Evolutionary conservation across 768 basidiomycete species (phyloP).

Genomic region (Galerina marginata): DNA sequence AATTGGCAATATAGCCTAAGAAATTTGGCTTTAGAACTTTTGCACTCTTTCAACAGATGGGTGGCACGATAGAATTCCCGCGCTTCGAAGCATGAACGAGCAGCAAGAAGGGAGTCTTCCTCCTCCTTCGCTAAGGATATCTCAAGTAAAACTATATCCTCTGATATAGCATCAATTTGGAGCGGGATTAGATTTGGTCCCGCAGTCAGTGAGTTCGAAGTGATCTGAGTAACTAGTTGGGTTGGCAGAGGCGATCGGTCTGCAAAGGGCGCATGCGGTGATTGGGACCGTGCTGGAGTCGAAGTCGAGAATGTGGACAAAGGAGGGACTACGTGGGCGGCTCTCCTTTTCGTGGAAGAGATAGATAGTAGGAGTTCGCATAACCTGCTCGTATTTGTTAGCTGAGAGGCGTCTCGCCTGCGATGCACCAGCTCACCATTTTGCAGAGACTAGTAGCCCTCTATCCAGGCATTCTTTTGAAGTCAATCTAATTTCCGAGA

Average conservation of each 20-base stretch:
- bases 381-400: conserved; percentile 53
- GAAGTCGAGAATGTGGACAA: conserved; percentile 58
- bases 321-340: conserved; percentile 28
- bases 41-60: conserved; percentile 66
- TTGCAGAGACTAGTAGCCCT: conserved; percentile 71
- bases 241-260: conserved; percentile 39
- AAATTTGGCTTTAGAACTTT: conserved; percentile 76
- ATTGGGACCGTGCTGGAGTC: conserved; percentile 56
- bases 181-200: conserved; percentile 36
- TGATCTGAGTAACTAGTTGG: conserved; percentile 25
- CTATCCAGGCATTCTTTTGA: conserved; percentile 77
- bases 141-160: conserved; percentile 43
- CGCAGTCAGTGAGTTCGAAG: conserved; percentile 29
- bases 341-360: conserved; percentile 50
- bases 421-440: conserved; percentile 60
- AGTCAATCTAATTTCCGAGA: conserved; percentile 63
- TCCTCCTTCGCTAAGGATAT: conserved; percentile 62
- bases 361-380: conserved; percentile 75
- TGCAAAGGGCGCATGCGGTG: conserved; percentile 39
- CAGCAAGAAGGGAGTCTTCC: conserved; percentile 74
- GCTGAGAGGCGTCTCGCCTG: conserved; percentile 11
- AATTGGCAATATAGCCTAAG: conserved; percentile 81
- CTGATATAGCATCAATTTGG: conserved; percentile 36
- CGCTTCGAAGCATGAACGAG: conserved; percentile 73
- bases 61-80: conserved; percentile 81